These are phyloP conservation scores for Backusella psychrophila DNA, from an alignment of 192 early-diverging fungal genomes.

Conservation along the genomic window DNA sequence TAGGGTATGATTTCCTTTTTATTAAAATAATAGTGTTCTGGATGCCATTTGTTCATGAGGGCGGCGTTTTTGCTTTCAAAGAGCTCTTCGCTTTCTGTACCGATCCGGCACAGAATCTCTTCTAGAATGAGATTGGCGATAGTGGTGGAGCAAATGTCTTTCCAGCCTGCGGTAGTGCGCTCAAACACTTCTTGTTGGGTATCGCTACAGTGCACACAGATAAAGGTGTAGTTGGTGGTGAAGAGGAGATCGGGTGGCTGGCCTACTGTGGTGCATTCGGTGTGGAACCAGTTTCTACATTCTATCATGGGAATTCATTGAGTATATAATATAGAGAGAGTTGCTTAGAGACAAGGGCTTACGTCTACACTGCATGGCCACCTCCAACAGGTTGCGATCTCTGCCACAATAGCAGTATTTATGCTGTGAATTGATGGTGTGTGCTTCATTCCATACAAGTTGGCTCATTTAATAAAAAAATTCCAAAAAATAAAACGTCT, in stretches of 20 bases:
- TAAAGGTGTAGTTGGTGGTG: conserved; percentile 62
- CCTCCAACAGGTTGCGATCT: conserved; percentile 54
- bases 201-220: conserved; percentile 47
- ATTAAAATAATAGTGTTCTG: conserved; percentile 58
- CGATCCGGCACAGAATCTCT: conserved; percentile 36
- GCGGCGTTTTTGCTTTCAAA: conserved; percentile 36
- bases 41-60: conserved; percentile 37
- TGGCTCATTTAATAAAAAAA: not conserved
- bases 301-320: conserved; percentile 21
- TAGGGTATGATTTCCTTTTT: conserved; percentile 67
- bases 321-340: too few species aligned
- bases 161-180: conserved; percentile 63
- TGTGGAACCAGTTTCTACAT: conserved; percentile 69
- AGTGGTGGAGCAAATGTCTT: conserved; percentile 60
- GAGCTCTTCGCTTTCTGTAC: conserved; percentile 16
- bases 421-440: conserved; percentile 58
- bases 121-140: conserved; percentile 62
- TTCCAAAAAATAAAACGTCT: conserved; percentile 1
- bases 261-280: conserved; percentile 43
- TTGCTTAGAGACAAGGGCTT: not conserved
- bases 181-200: conserved; percentile 46
- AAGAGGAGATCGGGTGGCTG: conserved; percentile 52
- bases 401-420: conserved; percentile 70
- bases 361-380: conserved; percentile 58
- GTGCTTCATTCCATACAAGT: conserved; percentile 52